These are phyloP conservation scores for Eucalyptus fibrosa DNA, from an alignment of 345 rosid species.

Conservation along the genomic window DNA sequence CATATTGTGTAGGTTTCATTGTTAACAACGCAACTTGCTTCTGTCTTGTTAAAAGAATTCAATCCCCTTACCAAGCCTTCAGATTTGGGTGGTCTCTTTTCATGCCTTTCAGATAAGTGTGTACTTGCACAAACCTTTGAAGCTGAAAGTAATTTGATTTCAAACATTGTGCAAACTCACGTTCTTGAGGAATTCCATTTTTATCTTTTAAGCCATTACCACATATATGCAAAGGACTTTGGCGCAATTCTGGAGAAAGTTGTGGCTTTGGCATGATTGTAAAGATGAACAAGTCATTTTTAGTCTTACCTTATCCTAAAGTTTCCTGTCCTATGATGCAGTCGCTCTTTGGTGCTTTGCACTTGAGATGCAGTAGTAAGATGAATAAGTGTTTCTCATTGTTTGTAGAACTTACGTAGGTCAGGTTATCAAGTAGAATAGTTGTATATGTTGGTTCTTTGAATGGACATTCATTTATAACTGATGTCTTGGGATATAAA, in stretches of 20 bases:
- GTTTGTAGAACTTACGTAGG: background rate
- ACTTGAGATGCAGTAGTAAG: background rate
- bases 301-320: background rate
- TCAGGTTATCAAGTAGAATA: background rate
- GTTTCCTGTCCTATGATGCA: background rate
- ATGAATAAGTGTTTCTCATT: background rate
- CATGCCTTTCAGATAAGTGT: background rate
- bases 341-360: background rate
- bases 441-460: background rate
- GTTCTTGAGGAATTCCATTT: background rate
- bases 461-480: background rate
- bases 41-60: background rate
- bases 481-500: background rate
- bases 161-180: background rate
- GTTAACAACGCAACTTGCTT: background rate
- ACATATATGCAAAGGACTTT: background rate
- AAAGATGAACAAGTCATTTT: background rate
- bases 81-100: background rate
- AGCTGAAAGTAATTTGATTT: background rate
- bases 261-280: background rate
- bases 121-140: background rate
- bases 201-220: background rate
- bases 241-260: background rate
- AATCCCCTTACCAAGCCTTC: background rate
- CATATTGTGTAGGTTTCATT: background rate